phyloP scores from a whole-genome alignment of 2,329 filamentous ascomycete genomes.

The Fusarium coffeatum region DNA sequence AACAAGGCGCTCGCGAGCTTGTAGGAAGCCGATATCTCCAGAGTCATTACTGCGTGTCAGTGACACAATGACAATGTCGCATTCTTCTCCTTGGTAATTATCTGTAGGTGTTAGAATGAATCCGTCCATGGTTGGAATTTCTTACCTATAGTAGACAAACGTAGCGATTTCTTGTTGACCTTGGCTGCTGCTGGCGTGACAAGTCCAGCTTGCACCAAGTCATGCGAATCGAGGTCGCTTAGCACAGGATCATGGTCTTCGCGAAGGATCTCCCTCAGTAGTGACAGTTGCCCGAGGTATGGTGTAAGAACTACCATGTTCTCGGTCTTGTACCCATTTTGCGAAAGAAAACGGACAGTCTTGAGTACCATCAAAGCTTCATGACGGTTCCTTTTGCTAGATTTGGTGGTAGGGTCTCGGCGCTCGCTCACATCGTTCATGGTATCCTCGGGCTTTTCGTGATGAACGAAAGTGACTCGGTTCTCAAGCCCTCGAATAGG shows the following conservation, averaged over 20 bases:
- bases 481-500: constrained; percentile 67
- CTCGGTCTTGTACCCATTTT: constrained; percentile 75
- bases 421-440: constrained; percentile 58
- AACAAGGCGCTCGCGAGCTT: constrained; percentile 73
- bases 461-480: constrained; percentile 75
- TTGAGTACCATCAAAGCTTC: constrained; percentile 75
- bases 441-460: constrained; percentile 64
- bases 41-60: constrained; percentile 73
- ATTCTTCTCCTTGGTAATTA: constrained; percentile 84
- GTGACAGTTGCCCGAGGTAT: constrained; percentile 74
- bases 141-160: constrained; percentile 77
- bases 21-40: constrained; percentile 78
- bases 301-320: constrained; percentile 77
- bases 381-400: constrained; percentile 70
- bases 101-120: constrained; percentile 57
- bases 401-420: constrained; percentile 60
- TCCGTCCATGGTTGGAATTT: accelerated
- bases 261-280: constrained; percentile 65
- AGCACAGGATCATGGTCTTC: constrained; percentile 72
- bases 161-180: constrained; percentile 63
- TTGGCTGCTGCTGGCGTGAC: constrained; percentile 64
- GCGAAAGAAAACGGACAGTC: constrained; percentile 73
- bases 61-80: constrained; percentile 75
- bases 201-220: constrained; percentile 69
- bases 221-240: constrained; percentile 74